Base-by-base conservation (phyloP, 2,329 filamentous ascomycete genomes). In the Hymenoscyphus occultus region DNA sequence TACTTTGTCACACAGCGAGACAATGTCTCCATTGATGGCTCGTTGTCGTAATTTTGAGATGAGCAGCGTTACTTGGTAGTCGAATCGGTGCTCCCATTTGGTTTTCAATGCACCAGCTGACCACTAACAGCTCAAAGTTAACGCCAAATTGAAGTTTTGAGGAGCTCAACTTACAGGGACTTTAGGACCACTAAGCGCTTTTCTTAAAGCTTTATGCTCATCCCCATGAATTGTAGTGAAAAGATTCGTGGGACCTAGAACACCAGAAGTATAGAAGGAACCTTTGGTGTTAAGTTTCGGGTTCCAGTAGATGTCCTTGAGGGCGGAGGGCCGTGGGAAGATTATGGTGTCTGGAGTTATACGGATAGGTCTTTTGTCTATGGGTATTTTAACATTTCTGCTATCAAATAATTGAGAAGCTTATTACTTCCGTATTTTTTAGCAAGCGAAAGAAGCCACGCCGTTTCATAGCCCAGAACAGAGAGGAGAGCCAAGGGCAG, bases 271-370 rank as follows among this genome's bases (percentile, higher is more conserved):
- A 64, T 80, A 79, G 9, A 78, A 64, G 0, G 68, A 66, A 0
- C 70, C 64, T 60, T 79, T 80, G 14, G 68, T 66, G 64, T 80
- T 79, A 54, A 72, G 76, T 31, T 73, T 72, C 1, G 74, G 71
- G 39, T 77, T 75, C 73, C 77, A 76, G 70, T 79, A 80, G 59
- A 80, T 80, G 35, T 78, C 75, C 63, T 75, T 77, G 14, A 79
- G 64, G 0, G 78, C 69, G 1, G 75, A 75, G 2, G 76, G 70
- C 1, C 71, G 70, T 13, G 76, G 74, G 59, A 79, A 79, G 28
- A 79, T 64, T 1, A 79, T 71, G 69, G 77, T 71, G 2, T 71
- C 76, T 0, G 78, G 78, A 1, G 75, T n/a, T 3, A 19, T 45
- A 7, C 42, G 42, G 42, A 19, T 19, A n/a, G 42, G 42, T 45